Base-by-base conservation (phyloP, 2,329 filamentous ascomycete species). In the Lecanicillium sp. region DNA sequence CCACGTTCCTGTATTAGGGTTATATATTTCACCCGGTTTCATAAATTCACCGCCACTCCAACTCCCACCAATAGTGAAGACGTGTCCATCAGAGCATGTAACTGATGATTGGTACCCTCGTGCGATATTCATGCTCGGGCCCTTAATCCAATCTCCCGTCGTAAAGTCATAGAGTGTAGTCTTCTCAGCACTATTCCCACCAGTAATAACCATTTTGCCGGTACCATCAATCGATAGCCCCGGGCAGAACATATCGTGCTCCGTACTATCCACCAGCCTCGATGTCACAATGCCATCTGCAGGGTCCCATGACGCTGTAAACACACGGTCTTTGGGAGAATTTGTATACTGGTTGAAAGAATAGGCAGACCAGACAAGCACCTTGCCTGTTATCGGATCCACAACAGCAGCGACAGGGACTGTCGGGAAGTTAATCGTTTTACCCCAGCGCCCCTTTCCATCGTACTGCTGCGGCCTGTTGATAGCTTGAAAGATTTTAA, bases 1-100 rank as follows among this genome's bases (percentile, higher is more conserved):
- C 74, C 74, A 79, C 3, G 52, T 52, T 25, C 71, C 63, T 4
- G 56, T 48, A 2, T 43, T 50, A 1, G 68, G 63, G 40, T 71
- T 55, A 49, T 66, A 77, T 14, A 76, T 53, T 47, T 80, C 76
- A 31, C 71, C 75, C 42, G 75, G 67, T 58, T 78, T 79, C n/a
- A n/a, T n/a, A 22, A 66, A 62, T 4, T 48, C 40, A 0, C 59
- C 65, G 20, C 74, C 75, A 9, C 62, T 69, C 46, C 52, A 62
- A 0, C 70, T 74, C 4, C 76, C 75, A 14, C 76, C 75, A 28
- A 79, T 76, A 11, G 63, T 67, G 52, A 79, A 80, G 17, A 78
- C 63, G 1, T 64, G 58, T 4, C 75, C 75, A 42, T 75, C 64
- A 0, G 71, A 71, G 1, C 66, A 48, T 0, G 67, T 73, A 0